These are phyloP conservation scores for Alternaria dauci DNA, from an alignment of 2,329 filamentous ascomycete genomes.

Conservation along the genomic window DNA sequence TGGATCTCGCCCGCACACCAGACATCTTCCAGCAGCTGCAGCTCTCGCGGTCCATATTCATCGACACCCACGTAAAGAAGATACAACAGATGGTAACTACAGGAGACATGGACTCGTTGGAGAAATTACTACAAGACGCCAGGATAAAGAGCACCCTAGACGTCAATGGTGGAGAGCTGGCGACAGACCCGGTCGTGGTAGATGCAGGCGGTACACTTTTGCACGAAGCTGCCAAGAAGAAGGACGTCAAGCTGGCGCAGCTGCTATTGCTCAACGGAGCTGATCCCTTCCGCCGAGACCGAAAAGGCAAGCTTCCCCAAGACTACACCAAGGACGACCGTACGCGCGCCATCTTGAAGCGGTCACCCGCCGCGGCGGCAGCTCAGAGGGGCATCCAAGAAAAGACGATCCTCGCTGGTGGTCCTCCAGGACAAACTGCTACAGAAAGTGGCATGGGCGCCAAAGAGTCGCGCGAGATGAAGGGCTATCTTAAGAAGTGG, in stretches of 20 bases:
- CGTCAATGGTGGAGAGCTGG: slow-evolving; percentile 89
- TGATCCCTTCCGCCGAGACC: slow-evolving; percentile 93
- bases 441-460: slow-evolving; percentile 69
- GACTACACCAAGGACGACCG: slow-evolving; percentile 95
- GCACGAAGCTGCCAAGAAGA: slow-evolving; percentile 90
- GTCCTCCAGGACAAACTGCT: slow-evolving; percentile 65
- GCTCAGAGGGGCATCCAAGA: slow-evolving; percentile 96
- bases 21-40: slow-evolving; percentile 97
- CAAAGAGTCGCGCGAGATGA: slow-evolving; percentile 94
- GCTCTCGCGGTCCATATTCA: slow-evolving; percentile 85
- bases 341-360: slow-evolving; percentile 87
- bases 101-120: slow-evolving; percentile 78
- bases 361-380: slow-evolving; percentile 90
- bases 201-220: slow-evolving; percentile 89
- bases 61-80: slow-evolving; percentile 83
- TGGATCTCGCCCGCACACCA: slow-evolving; percentile 88
- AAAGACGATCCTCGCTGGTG: slow-evolving; percentile 90
- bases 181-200: slow-evolving; percentile 78
- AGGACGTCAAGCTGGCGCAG: slow-evolving; percentile 86
- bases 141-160: slow-evolving; percentile 87
- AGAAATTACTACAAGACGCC: slow-evolving; percentile 82
- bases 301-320: slow-evolving; percentile 93
- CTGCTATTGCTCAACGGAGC: slow-evolving; percentile 91
- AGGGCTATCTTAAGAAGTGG: slow-evolving; percentile 99
- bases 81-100: slow-evolving; percentile 79